These are phyloP conservation scores for Tolypocladium ovalisporum DNA, from an alignment of 2,329 filamentous ascomycete genomes.

Conservation along the genomic window DNA sequence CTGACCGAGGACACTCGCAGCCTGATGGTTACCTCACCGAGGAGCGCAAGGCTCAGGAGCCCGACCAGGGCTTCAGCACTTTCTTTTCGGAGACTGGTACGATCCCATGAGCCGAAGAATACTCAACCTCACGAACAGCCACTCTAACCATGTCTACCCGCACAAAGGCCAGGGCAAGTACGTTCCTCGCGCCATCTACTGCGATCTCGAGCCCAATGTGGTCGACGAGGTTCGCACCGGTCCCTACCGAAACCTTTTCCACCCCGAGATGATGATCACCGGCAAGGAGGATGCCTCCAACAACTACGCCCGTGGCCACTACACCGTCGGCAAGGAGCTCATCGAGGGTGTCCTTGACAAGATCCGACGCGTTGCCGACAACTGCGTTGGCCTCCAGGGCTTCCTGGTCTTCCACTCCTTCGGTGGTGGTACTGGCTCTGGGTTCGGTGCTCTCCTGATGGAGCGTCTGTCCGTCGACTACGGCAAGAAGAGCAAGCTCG, in stretches of 20 bases:
- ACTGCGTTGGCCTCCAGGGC: constrained; percentile 94
- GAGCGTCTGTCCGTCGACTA: constrained; percentile 98
- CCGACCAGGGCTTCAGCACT: constrained; percentile 97
- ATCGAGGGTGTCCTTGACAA: constrained; percentile 97
- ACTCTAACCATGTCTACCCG: constrained; percentile 2
- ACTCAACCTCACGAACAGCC: neutral
- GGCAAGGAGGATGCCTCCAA: constrained; percentile 99
- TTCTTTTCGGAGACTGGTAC: constrained; percentile 99
- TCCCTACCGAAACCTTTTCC: constrained; percentile 91
- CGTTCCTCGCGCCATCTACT: constrained; percentile 97
- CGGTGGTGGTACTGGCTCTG: constrained; percentile 95
- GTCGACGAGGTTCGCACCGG: constrained; percentile 98
- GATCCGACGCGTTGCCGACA: constrained; percentile 93
- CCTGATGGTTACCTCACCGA: constrained; percentile 98
- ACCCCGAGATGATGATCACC: constrained; percentile 99
- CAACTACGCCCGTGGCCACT: constrained; percentile 99
- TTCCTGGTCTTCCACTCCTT: constrained; percentile 99
- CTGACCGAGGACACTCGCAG: constrained; percentile 33
- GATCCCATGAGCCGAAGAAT: constrained; percentile 4
- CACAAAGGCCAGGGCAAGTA: constrained; percentile 89
- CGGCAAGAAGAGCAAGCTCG: constrained; percentile 99
- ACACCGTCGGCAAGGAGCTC: constrained; percentile 98
- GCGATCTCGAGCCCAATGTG: constrained; percentile 98
- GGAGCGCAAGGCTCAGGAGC: constrained; percentile 86
- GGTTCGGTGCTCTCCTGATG: constrained; percentile 97